These are phyloP conservation scores for Talaromyces sp. DNA, from an alignment of 2,329 filamentous ascomycete species.

Conservation along the genomic window DNA sequence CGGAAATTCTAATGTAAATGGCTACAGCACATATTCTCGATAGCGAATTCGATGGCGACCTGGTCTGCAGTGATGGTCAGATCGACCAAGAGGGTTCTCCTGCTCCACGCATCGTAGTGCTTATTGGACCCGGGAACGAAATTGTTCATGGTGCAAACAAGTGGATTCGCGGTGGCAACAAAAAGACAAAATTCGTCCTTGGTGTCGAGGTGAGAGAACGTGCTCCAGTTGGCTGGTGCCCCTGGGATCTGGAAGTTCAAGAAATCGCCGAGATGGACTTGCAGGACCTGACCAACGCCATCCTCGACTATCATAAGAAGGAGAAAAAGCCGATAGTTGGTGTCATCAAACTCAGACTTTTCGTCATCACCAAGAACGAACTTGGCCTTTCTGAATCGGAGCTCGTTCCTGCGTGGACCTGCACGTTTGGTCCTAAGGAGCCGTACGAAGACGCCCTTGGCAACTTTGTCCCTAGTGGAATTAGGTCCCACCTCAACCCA, in stretches of 20 bases:
- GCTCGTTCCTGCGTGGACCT: background rate
- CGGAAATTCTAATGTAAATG: background rate
- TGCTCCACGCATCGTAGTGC: background rate
- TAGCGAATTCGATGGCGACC: background rate
- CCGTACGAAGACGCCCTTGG: background rate
- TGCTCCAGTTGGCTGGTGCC: background rate
- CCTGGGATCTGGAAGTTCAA: background rate
- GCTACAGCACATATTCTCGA: background rate
- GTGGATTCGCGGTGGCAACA: background rate
- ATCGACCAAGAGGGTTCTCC: background rate
- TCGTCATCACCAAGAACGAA: background rate
- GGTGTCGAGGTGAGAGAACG: background rate
- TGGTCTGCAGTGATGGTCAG: background rate
- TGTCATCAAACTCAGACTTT: background rate
- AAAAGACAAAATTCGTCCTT: background rate
- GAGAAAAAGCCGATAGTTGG: background rate
- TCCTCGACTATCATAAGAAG: background rate
- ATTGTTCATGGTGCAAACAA: background rate
- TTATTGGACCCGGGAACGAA: background rate
- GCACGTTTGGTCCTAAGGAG: background rate
- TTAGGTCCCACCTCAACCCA: background rate
- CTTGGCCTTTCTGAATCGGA: background rate
- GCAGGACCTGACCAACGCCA: background rate
- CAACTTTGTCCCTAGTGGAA: background rate
- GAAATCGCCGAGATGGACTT: background rate